Base-by-base conservation (phyloP, 345 rosid genomes). In the Cardamine occulta region DNA sequence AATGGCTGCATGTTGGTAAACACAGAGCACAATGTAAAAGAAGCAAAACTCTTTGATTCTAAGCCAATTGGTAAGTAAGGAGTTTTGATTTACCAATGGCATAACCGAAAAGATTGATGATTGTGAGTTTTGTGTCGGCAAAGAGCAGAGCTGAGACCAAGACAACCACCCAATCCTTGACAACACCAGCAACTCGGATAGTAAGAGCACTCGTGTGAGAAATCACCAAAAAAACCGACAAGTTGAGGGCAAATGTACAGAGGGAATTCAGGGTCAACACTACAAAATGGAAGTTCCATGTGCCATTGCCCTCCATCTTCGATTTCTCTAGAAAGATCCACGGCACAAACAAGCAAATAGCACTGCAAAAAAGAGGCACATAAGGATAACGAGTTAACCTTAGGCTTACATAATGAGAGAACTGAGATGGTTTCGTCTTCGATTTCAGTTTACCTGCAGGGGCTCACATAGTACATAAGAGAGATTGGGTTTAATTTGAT, bases 81-180 rank as follows among this genome's bases (percentile, higher is more conserved):
- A 48, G 61, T 8, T 63, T 45, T 37, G 49, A 74, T 91, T 85
- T 82, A 89, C 98, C 93, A 42, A 94, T 88, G 72, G 86, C 93
- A 79, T 94, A 94, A 53, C 98, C 97, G 47, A 88, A 82, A 37
- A 91, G 85, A 82, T 94, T 94, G 74, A 94, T 86, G 63, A 88
- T 1, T n/a, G 97, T 94, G 69, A 94, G 87, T 81, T 94, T 90
- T 26, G 96, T 90, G 69, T 94, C 98, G 0, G 96, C 97, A 72
- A 94, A 94, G 34, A 91, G 87, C 75, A 90, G 85, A 40, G 98
- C 96, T 63, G 98, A 94, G 55, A 94, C 77, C 81, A 91, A 78
- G 70, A 94, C 98, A 66, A 94, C 98, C 64, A 94, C 92, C 98
- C 98, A 94, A 70, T 94, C 98, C 88, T 94, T 94, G 84, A 94